A percentile compares a stretch with the other conserved stretches of the same genome.
Conservation (phyloP, 768 basidiomycete species). For the Russula sp. region DNA sequence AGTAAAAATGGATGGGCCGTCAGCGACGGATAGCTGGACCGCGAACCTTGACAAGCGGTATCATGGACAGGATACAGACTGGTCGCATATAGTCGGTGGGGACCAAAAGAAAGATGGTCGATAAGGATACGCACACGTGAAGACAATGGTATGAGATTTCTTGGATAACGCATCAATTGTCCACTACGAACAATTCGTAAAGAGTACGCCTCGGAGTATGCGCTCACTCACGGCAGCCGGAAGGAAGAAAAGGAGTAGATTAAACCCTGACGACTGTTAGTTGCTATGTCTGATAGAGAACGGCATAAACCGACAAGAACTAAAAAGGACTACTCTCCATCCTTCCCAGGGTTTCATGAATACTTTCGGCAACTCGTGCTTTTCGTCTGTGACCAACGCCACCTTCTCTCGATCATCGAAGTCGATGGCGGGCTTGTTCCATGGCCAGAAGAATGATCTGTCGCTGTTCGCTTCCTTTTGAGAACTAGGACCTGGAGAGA, state of each 20-base stretch:
- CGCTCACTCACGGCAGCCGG: constrained; percentile 60
- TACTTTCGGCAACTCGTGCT: constrained; percentile 8
- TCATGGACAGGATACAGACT: constrained; percentile 69
- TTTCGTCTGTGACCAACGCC: constrained; percentile 23
- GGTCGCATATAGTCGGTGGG: constrained; percentile 2
- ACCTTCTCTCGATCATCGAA: constrained; percentile 26
- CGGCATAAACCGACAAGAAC: constrained; percentile 47
- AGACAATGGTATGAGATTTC: constrained; percentile 53
- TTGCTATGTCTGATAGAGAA: neutral
- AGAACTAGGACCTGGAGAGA: neutral
- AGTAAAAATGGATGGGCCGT: neutral
- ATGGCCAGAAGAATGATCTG: constrained; percentile 21
- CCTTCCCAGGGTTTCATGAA: constrained; percentile 41
- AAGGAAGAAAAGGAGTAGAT: constrained; percentile 60
- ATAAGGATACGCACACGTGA: constrained; percentile 49
- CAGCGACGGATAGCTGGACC: neutral
- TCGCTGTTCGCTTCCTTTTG: neutral
- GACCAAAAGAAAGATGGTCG: neutral
- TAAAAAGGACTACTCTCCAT: constrained; percentile 52
- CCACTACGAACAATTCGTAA: constrained; percentile 45
- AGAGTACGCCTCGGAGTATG: neutral
- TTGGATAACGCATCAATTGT: constrained; percentile 48
- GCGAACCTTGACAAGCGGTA: constrained; percentile 72
- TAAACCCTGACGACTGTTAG: constrained; percentile 53
- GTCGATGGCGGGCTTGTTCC: constrained; percentile 13